phyloP scores from a whole-genome alignment of 1,284 basidiomycete species.

The Ganoderma multipileum region DNA sequence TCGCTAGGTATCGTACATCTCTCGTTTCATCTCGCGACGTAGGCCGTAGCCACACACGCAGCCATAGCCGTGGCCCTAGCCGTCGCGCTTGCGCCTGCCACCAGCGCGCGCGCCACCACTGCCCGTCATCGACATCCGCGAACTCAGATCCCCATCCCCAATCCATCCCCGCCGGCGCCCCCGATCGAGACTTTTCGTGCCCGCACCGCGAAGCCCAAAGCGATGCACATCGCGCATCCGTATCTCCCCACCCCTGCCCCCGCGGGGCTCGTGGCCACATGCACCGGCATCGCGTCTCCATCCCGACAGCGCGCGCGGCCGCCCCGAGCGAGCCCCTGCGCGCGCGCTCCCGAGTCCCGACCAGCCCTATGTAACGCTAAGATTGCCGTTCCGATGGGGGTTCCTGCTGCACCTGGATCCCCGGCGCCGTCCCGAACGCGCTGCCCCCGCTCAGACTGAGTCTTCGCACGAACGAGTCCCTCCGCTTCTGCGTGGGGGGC shows the following conservation, averaged over 20 bases:
- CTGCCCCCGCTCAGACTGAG: constrained; percentile 38
- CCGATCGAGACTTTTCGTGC: constrained; percentile 29
- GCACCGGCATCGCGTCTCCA: not conserved
- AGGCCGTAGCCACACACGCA: not conserved
- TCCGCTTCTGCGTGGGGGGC: constrained; percentile 9
- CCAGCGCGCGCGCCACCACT: constrained; percentile 1
- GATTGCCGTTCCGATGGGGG: constrained; percentile 37
- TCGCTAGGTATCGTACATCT: constrained; percentile 17
- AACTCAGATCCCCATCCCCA: constrained; percentile 16
- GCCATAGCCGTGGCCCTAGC: not conserved
- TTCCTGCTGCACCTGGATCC: constrained; percentile 27
- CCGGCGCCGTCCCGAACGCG: constrained; percentile 17
- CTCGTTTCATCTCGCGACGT: constrained; percentile 10
- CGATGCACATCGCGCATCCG: constrained; percentile 23
- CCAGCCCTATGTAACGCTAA: constrained; percentile 8
- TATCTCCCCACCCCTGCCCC: constrained; percentile 1
- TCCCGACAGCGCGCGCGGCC: constrained; percentile 1
- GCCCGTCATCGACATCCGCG: constrained; percentile 5
- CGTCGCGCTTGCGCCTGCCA: not conserved
- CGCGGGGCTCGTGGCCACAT: not conserved
- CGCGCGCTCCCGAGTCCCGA: constrained; percentile 1
- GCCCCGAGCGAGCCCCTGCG: not conserved
- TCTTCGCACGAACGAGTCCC: constrained; percentile 38
- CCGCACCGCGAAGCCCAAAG: constrained; percentile 22
- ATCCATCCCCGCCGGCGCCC: constrained; percentile 25